phyloP scores from a whole-genome alignment of 1,139 yeast genomes.

The Ashbya aceris region DNA sequence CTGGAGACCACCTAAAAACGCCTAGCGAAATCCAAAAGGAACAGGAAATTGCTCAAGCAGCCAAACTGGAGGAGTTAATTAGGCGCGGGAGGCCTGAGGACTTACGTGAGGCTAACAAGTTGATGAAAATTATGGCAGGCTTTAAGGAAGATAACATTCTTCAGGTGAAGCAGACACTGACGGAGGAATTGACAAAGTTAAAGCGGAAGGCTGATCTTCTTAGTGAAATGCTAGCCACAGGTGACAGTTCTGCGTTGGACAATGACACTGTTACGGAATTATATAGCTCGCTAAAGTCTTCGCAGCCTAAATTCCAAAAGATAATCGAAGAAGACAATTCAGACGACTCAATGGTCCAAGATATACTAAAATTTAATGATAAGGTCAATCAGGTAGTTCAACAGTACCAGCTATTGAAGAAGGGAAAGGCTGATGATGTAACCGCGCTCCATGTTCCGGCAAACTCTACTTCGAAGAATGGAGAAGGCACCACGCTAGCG shows the following conservation, averaged over 20 bases:
- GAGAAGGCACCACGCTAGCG: constrained; percentile 34
- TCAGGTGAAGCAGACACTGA: constrained; percentile 66
- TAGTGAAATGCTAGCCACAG: constrained; percentile 73
- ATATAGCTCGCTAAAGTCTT: constrained; percentile 66
- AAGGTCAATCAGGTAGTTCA: constrained; percentile 59
- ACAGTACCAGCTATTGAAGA: constrained; percentile 57
- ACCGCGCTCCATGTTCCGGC: constrained; percentile 40
- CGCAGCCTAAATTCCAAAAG: constrained; percentile 81
- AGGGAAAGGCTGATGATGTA: constrained; percentile 58
- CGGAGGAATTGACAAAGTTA: constrained; percentile 76
- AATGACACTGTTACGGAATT: constrained; percentile 74
- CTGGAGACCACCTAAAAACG: constrained; percentile 81
- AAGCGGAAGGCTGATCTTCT: constrained; percentile 84
- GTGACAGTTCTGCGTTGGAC: constrained; percentile 43
- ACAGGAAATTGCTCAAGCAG: constrained; percentile 86
- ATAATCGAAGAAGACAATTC: constrained; percentile 70
- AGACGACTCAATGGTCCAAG: constrained; percentile 58
- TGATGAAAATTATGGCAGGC: constrained; percentile 98
- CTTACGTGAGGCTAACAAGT: constrained; percentile 87
- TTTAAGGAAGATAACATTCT: constrained; percentile 69
- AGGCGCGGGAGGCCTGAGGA: constrained; percentile 95
- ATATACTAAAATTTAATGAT: constrained; percentile 65
- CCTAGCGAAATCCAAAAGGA: constrained; percentile 87
- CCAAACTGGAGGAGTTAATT: constrained; percentile 89
- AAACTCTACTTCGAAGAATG: constrained; percentile 17